Evolutionary conservation across 306 rosid species (phyloP).

Genomic region (Lathyrus oleraceus): DNA sequence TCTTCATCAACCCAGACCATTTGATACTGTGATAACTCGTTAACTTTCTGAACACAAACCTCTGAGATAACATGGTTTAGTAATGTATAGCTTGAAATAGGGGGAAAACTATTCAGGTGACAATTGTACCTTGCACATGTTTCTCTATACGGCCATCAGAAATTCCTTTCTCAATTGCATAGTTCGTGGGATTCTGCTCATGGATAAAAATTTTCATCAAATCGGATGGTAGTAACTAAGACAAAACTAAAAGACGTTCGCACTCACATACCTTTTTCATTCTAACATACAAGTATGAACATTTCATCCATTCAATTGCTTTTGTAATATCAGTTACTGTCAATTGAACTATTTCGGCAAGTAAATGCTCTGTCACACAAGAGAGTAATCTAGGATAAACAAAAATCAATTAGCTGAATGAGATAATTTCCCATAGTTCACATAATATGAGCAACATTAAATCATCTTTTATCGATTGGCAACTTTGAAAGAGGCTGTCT

Average conservation of each 20-base stretch:
- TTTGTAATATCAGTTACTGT: slow-evolving; percentile 80
- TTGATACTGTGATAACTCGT: slow-evolving; percentile 74
- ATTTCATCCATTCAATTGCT: slow-evolving; percentile 97
- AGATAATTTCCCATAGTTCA: slow-evolving; percentile 15
- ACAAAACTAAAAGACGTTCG: slow-evolving; percentile 19
- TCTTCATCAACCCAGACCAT: slow-evolving; percentile 95
- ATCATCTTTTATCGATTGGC: slow-evolving; percentile 13
- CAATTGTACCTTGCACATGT: slow-evolving; percentile 74
- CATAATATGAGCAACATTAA: slow-evolving; percentile 26
- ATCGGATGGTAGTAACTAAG: slow-evolving; percentile 27
- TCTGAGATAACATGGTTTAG: slow-evolving; percentile 50
- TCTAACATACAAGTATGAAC: slow-evolving; percentile 82
- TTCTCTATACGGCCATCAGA: slow-evolving; percentile 59
- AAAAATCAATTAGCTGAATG: slow-evolving; percentile 36
- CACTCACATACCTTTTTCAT: slow-evolving; percentile 72
- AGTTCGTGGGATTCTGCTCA: slow-evolving; percentile 72
- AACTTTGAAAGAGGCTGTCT: slow-evolving; percentile 37
- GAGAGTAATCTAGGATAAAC: slow-evolving; percentile 66
- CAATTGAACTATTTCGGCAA: slow-evolving; percentile 94
- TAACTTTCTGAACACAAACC: slow-evolving; percentile 76
- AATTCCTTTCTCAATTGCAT: slow-evolving; percentile 65
- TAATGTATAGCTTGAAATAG: slow-evolving; percentile 16
- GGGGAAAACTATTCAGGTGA: not conserved
- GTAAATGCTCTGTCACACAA: slow-evolving; percentile 91
- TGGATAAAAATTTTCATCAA: slow-evolving; percentile 21